These are phyloP conservation scores for Brassica nigra DNA, from an alignment of 345 rosid species.

Conservation along the genomic window DNA sequence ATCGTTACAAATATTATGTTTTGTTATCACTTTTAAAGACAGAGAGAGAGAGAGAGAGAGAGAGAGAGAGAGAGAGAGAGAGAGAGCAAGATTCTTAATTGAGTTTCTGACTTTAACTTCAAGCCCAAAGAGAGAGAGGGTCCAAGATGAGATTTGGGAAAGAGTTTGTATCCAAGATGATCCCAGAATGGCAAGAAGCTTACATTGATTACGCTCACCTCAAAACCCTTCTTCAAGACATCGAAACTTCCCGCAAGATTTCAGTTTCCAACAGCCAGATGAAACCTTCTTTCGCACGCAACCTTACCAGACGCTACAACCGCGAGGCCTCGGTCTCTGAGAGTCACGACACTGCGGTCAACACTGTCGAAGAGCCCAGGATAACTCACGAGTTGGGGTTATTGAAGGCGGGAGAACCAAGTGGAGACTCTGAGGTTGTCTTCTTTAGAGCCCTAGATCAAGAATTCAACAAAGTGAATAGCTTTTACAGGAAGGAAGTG, in stretches of 20 bases:
- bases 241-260: constrained; percentile 40
- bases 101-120: constrained; percentile 3
- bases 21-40: not conserved
- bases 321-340: constrained; percentile 5
- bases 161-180: constrained; percentile 67
- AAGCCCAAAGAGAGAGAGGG: not conserved
- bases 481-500: constrained; percentile 36
- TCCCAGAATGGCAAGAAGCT: constrained; percentile 81
- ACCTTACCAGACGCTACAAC: constrained; percentile 35
- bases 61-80: not conserved
- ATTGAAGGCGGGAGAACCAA: constrained; percentile 38
- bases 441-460: constrained; percentile 46
- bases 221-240: constrained; percentile 53
- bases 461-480: constrained; percentile 46
- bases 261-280: constrained; percentile 25
- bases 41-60: not conserved
- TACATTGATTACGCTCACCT: constrained; percentile 69
- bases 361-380: constrained; percentile 14
- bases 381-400: constrained; percentile 35
- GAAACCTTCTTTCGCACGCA: constrained; percentile 42
- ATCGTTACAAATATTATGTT: no score
- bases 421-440: constrained; percentile 45
- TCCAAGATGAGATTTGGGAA: constrained; percentile 69
- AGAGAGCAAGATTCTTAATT: constrained; percentile 15
- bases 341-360: constrained; percentile 34